A percentile compares a stretch with the other conserved stretches of the same genome.
Evolutionary conservation across 441 rosid species (phyloP).

Genomic region (Breynia disticha): DNA sequence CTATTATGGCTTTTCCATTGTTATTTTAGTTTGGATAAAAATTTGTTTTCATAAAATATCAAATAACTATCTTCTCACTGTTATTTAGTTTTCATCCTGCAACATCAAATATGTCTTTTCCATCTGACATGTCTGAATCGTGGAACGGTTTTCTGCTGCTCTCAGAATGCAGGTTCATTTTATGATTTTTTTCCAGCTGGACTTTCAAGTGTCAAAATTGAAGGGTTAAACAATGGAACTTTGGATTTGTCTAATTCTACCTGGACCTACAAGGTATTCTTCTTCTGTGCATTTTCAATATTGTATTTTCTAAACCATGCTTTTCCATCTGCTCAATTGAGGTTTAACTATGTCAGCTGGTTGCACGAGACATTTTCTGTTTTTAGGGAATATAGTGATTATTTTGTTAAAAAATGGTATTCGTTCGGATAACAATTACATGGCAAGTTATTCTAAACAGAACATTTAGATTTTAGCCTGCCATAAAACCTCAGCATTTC

Average conservation of each 20-base stretch:
- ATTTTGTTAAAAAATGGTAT: background rate
- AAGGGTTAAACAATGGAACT: conserved; percentile 64
- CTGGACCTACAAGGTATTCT: conserved; percentile 83
- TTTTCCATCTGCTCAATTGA: no score
- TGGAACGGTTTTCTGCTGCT: conserved; percentile 8
- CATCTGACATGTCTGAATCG: conserved; percentile 1
- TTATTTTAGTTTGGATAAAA: background rate
- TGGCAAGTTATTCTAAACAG: background rate
- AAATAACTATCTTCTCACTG: no score
- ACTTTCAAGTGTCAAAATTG: conserved; percentile 60
- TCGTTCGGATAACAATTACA: background rate
- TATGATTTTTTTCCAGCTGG: conserved; percentile 86
- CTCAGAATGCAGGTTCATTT: conserved; percentile 79
- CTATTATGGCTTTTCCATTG: background rate
- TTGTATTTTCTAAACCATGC: background rate
- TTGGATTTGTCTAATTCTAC: conserved; percentile 46
- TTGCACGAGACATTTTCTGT: background rate
- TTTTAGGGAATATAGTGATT: background rate
- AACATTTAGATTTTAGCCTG: background rate
- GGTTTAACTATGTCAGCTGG: no score
- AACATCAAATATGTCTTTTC: background rate
- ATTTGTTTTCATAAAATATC: background rate
- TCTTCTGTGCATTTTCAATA: background rate
- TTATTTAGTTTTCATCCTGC: background rate
- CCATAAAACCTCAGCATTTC: background rate